A percentile compares a stretch with the other conserved stretches of the same genome.
Evolutionary conservation across 1,284 basidiomycete species (phyloP).

Genomic region (Heterobasidion irregulare): DNA sequence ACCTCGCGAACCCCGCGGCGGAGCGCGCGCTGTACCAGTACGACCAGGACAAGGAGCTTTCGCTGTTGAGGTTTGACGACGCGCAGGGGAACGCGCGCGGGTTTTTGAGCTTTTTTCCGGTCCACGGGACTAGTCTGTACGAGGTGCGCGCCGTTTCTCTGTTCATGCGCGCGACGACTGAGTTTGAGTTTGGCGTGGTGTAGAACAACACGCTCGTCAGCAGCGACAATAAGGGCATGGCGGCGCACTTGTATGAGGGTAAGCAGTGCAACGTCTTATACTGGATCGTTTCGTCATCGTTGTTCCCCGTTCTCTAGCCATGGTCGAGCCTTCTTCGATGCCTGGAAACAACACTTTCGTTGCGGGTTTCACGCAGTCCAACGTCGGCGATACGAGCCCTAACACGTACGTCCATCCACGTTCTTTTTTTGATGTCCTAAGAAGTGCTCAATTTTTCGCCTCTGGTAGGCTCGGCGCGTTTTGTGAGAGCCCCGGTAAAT

Average conservation of each 20-base stretch:
- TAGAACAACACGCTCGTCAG: constrained; percentile 76
- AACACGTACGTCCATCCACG: constrained; percentile 48
- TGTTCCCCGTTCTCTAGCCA: constrained; percentile 27
- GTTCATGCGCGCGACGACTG: not conserved
- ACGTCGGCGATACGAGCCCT: constrained; percentile 71
- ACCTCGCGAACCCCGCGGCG: constrained; percentile 60
- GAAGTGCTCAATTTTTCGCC: constrained; percentile 1
- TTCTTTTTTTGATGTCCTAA: not conserved
- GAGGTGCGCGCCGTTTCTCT: constrained; percentile 31
- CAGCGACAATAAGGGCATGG: constrained; percentile 78
- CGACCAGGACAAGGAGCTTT: constrained; percentile 68
- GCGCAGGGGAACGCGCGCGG: constrained; percentile 47
- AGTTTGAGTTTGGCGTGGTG: not conserved
- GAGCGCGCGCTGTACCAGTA: constrained; percentile 60
- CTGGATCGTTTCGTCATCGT: not conserved
- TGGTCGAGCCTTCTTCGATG: constrained; percentile 51
- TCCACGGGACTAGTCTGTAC: constrained; percentile 76
- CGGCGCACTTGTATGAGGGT: constrained; percentile 71
- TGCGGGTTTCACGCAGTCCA: constrained; percentile 75
- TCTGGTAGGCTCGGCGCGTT: constrained; percentile 53
- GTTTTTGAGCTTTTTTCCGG: constrained; percentile 70
- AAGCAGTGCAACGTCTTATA: constrained; percentile 8
- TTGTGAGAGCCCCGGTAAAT: constrained; percentile 67
- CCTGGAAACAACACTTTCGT: constrained; percentile 67
- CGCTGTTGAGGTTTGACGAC: constrained; percentile 58